Base-by-base conservation (phyloP, 176 grass and related monocot genomes). In the Cenchrus purpureus region DNA sequence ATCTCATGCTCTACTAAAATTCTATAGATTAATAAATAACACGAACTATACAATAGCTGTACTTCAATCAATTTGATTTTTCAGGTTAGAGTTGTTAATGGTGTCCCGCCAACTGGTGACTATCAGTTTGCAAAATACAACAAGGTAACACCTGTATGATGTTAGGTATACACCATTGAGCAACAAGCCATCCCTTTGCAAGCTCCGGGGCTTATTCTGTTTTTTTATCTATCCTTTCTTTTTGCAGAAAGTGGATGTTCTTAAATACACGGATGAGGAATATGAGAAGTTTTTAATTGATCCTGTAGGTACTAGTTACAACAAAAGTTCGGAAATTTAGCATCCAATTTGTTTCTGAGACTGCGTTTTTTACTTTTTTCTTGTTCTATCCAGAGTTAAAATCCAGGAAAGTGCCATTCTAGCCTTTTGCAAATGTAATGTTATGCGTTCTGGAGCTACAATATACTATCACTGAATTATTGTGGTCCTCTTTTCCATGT, bases 71-170 rank as follows among this genome's bases (percentile, higher is more conserved):
- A 71, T 67, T 81, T 84, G 13, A 22, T 73, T 84, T 45, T 79
- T 69, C 88, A 98, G 97, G 97, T 94, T 65, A 91, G 88, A 84
- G 97, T 98, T 84, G 91, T 94, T 75, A 98, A 96, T 82, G 88
- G 88, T 59, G 79, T 89, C 80, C 93, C 90, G 65, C 93, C 97
- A 68, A 94, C 93, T 65, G 97, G 91, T 82, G 97, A 96, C 73
- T 98, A 98, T 79, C 86, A 92, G 78, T 98, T 98, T 51, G 93
- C 91, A 71, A 98, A 98, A 79, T 98, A 91, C 71, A 98, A 98
- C 83, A 98, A 86, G 88, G 97, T 96, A 89, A 83, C 22, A 57
- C 40, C 19, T 75, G 74, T 86, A 10, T 74, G 62, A 56, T 67
- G 11, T 76, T 78, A 64, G 43, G 3, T 67, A 55, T 67, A 55